phyloP scores from a whole-genome alignment of 768 basidiomycete genomes.

The Mycena galopus region DNA sequence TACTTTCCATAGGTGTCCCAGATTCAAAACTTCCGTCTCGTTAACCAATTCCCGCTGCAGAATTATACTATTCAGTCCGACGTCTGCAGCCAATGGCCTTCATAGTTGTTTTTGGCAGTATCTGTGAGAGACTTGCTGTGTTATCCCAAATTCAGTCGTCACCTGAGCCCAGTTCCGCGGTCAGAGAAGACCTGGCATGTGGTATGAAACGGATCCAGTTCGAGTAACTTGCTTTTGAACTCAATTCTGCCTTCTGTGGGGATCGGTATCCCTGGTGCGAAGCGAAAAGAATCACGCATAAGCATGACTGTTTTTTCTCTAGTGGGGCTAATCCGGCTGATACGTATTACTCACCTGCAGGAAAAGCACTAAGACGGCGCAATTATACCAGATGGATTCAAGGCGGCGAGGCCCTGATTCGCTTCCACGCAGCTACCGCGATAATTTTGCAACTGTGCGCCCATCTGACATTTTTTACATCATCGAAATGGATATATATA shows the following conservation, averaged over 20 bases:
- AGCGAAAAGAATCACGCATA: not conserved
- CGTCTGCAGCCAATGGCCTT: not conserved
- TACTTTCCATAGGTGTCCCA: not conserved
- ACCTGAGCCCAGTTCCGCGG: not conserved
- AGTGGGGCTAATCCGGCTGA: not conserved
- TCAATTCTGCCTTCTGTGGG: not conserved
- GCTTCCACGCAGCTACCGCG: slow-evolving; percentile 15
- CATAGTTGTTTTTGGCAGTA: too few species aligned
- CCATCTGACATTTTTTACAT: slow-evolving; percentile 13
- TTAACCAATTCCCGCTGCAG: not conserved
- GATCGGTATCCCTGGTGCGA: not conserved
- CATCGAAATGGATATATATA: slow-evolving; percentile 16
- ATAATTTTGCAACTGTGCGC: slow-evolving; percentile 1
- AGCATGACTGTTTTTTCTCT: not conserved
- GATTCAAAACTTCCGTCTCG: not conserved
- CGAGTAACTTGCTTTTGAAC: not conserved
- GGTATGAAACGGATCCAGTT: not conserved
- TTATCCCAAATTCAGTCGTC: not conserved
- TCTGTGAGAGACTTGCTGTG: not conserved
- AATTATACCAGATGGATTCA: slow-evolving; percentile 1
- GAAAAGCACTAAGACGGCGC: not conserved
- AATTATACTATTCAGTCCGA: not conserved
- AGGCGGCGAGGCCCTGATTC: not conserved
- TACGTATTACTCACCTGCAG: not conserved
- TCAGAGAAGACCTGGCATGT: slow-evolving; percentile 3